These are phyloP conservation scores for Draba incana DNA, from an alignment of 345 rosid species.

Conservation along the genomic window DNA sequence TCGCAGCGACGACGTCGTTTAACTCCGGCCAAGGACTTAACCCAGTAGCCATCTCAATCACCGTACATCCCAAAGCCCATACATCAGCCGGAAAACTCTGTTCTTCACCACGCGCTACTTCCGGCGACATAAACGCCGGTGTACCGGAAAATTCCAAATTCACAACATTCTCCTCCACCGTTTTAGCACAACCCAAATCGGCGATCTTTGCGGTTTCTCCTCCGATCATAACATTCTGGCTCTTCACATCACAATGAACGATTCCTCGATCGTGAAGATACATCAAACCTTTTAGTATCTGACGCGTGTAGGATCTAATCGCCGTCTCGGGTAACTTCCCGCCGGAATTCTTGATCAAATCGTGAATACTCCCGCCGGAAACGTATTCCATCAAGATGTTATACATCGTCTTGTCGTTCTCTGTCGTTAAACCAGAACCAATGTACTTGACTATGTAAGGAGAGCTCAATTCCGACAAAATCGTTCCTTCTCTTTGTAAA, in stretches of 20 bases:
- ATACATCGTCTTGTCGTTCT: constrained; percentile 43
- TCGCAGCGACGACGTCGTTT: constrained; percentile 63
- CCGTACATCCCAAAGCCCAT: constrained; percentile 85
- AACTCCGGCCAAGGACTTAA: constrained; percentile 69
- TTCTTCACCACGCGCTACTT: constrained; percentile 83
- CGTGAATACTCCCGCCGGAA: constrained; percentile 68
- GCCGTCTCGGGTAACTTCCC: constrained; percentile 59
- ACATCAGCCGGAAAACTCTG: constrained; percentile 84
- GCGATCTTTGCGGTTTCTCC: constrained; percentile 60
- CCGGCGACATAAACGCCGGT: constrained; percentile 95
- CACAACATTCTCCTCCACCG: constrained; percentile 27
- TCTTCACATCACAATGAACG: constrained; percentile 82
- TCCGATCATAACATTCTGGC: constrained; percentile 67
- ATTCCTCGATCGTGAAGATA: constrained; percentile 65
- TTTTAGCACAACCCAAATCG: constrained; percentile 82
- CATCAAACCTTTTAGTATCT: constrained; percentile 58
- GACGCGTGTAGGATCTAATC: constrained; percentile 49
- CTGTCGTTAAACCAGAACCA: constrained; percentile 50
- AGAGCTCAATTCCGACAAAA: constrained; percentile 61
- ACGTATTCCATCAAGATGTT: constrained; percentile 72
- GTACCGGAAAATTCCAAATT: constrained; percentile 66
- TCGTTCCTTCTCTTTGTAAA: constrained; percentile 56
- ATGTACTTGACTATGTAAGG: constrained; percentile 68
- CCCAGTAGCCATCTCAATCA: constrained; percentile 85
- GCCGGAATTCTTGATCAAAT: constrained; percentile 57